Percentiles rank a stretch among this genome's conserved stretches.
Conservation (phyloP, 495 filamentous ascomycete genomes). For the Hypoxylon perforatum region DNA sequence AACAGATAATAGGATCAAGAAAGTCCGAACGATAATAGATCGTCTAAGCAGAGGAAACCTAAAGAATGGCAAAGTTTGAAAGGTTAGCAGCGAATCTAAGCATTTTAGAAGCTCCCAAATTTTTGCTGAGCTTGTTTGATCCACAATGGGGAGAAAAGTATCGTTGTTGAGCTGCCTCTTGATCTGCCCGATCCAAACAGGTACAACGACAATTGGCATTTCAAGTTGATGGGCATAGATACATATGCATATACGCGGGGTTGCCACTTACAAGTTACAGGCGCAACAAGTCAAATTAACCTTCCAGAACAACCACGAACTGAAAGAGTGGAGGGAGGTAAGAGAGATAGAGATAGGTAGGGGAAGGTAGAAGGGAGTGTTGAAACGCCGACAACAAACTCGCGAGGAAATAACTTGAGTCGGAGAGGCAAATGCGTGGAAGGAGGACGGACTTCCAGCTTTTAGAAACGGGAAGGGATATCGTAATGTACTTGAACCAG, state of each 20-base stretch:
- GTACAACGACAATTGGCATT: conserved; percentile 17
- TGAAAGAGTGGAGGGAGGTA: conserved; percentile 11
- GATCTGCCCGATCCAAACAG: conserved; percentile 21
- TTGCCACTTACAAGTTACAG: conserved; percentile 28
- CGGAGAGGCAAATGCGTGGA: conserved; percentile 1
- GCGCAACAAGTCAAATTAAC: conserved; percentile 21
- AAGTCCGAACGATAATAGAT: not conserved
- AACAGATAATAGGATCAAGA: conserved; percentile 1
- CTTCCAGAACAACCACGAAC: conserved; percentile 8
- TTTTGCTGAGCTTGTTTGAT: conserved; percentile 31
- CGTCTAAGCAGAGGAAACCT: conserved; percentile 14
- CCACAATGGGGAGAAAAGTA: conserved; percentile 16
- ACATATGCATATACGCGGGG: conserved; percentile 35
- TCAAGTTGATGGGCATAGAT: conserved; percentile 9
- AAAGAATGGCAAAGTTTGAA: conserved; percentile 20
- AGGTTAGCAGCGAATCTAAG: conserved; percentile 16
- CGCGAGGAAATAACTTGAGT: conserved; percentile 14
- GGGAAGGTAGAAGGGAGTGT: conserved; percentile 1
- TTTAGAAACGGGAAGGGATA: conserved; percentile 26
- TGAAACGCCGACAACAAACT: conserved; percentile 17
- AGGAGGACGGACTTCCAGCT: conserved; percentile 23
- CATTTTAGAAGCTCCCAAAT: conserved; percentile 2
- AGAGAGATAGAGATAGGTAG: not conserved
- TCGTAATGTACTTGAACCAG: conserved; percentile 17
- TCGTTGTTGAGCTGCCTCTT: conserved; percentile 36